A percentile compares a stretch with the other conserved stretches of the same genome.
Evolutionary conservation across 1,284 basidiomycete species (phyloP).

Genomic region (Prillingera fragicola): DNA sequence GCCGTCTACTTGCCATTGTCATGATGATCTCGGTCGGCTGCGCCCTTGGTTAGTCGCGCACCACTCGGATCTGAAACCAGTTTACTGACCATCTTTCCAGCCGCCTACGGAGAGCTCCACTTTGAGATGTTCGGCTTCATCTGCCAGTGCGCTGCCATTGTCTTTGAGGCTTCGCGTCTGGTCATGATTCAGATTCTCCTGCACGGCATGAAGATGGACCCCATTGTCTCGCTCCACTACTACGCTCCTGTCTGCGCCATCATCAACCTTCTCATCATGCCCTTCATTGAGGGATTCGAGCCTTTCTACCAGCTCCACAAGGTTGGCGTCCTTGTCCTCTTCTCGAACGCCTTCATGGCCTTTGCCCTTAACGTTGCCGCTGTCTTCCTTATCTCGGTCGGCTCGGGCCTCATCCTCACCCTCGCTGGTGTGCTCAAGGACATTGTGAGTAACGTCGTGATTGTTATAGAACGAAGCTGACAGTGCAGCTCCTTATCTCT

Average conservation of each 20-base stretch:
- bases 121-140: conserved; percentile 67
- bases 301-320: conserved; percentile 72
- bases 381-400: conserved; percentile 87
- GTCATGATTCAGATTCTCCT: conserved; percentile 95
- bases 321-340: conserved; percentile 69
- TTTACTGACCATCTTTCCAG: conserved; percentile 1
- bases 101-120: conserved; percentile 21
- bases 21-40: conserved; percentile 73
- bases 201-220: conserved; percentile 96
- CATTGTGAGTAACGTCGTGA: conserved; percentile 36
- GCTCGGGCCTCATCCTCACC: conserved; percentile 81
- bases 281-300: conserved; percentile 82
- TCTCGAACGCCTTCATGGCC: conserved; percentile 81
- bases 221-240: conserved; percentile 90
- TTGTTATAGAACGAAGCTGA: conserved; percentile 49
- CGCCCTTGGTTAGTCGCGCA: conserved; percentile 61
- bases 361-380: conserved; percentile 81
- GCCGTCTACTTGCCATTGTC: conserved; percentile 75
- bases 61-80: not conserved
- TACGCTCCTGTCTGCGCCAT: conserved; percentile 91
- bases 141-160: conserved; percentile 73
- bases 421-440: conserved; percentile 93
- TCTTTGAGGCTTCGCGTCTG: conserved; percentile 57
- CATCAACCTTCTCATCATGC: conserved; percentile 77
- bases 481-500: conserved; percentile 77